These are phyloP conservation scores for Nigrospora oryzae DNA, from an alignment of 2,329 filamentous ascomycete genomes.

Conservation along the genomic window DNA sequence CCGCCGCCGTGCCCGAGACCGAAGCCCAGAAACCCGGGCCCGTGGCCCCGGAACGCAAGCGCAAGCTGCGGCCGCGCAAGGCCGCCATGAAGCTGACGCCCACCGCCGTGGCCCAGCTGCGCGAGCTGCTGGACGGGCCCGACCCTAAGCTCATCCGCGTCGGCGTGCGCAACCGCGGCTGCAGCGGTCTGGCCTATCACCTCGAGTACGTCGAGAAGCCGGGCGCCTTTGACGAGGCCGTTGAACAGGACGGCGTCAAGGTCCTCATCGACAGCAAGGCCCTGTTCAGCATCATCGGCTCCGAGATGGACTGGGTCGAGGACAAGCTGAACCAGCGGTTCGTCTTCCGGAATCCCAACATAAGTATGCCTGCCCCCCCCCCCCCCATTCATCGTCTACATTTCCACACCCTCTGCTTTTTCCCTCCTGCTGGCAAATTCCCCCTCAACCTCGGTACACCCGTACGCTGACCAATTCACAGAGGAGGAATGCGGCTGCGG, in stretches of 20 bases:
- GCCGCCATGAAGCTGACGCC: constrained; percentile 84
- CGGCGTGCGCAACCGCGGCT: constrained; percentile 88
- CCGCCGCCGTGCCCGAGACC: constrained; percentile 45
- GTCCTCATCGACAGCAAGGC: constrained; percentile 97
- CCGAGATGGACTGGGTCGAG: constrained; percentile 98
- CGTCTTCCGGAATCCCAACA: constrained; percentile 94
- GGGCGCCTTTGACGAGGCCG: constrained; percentile 78
- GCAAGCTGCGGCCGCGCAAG: constrained; percentile 73
- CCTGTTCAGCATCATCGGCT: constrained; percentile 94
- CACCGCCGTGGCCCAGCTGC: constrained; percentile 70
- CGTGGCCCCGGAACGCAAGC: constrained; percentile 44
- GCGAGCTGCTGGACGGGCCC: constrained; percentile 69
- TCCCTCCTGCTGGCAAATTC: background rate
- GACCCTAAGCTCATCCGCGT: constrained; percentile 90
- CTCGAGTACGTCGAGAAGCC: constrained; percentile 93
- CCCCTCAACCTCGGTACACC: background rate
- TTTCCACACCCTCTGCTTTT: background rate
- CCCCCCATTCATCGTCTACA: constrained; percentile 20
- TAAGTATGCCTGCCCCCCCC: constrained; percentile 58
- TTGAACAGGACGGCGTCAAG: constrained; percentile 93
- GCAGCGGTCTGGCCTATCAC: constrained; percentile 87
- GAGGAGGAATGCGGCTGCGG: constrained; percentile 93
- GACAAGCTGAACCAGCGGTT: constrained; percentile 90
- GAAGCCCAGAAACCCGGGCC: constrained; percentile 61
- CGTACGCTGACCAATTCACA: constrained; percentile 31